phyloP scores from a whole-genome alignment of 768 basidiomycete species.

The Chalciporus sphaerocephalus region DNA sequence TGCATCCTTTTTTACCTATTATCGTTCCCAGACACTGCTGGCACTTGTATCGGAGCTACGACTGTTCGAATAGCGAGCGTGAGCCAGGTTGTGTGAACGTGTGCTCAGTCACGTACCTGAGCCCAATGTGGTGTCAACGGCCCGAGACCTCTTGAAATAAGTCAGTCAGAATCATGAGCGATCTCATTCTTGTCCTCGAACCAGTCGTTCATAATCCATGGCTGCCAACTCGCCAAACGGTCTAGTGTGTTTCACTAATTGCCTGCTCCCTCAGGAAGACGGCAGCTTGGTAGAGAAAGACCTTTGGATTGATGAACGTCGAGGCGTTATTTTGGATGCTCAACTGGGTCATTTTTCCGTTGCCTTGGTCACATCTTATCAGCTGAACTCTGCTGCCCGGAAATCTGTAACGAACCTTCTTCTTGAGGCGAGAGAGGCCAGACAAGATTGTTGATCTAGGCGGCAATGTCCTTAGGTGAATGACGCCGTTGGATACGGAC shows the following conservation, averaged over 20 bases:
- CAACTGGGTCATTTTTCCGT: slow-evolving; percentile 43
- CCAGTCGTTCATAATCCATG: slow-evolving; percentile 15
- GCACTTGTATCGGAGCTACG: too few species aligned
- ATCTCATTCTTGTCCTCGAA: slow-evolving; percentile 3
- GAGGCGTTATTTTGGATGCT: slow-evolving; percentile 71
- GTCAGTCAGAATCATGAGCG: neutral
- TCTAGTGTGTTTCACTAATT: slow-evolving; percentile 85
- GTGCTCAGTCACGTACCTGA: too few species aligned
- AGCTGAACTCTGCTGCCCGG: slow-evolving; percentile 1
- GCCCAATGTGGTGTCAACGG: too few species aligned
- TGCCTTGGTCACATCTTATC: neutral
- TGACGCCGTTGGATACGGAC: neutral
- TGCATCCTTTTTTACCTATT: too few species aligned
- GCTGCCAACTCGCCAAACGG: slow-evolving; percentile 42
- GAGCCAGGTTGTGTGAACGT: too few species aligned
- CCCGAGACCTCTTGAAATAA: neutral
- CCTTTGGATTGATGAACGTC: slow-evolving; percentile 74
- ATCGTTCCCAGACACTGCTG: too few species aligned
- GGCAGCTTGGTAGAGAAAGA: slow-evolving; percentile 70
- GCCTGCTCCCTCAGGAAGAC: slow-evolving; percentile 74
- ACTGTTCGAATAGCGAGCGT: too few species aligned
- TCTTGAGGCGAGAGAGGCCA: slow-evolving; percentile 55
- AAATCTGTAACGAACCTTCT: slow-evolving; percentile 59
- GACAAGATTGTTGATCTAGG: slow-evolving; percentile 60
- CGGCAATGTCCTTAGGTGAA: slow-evolving; percentile 72